These are phyloP conservation scores for Crassisporium funariophilum DNA, from an alignment of 768 basidiomycete genomes.

Conservation along the genomic window DNA sequence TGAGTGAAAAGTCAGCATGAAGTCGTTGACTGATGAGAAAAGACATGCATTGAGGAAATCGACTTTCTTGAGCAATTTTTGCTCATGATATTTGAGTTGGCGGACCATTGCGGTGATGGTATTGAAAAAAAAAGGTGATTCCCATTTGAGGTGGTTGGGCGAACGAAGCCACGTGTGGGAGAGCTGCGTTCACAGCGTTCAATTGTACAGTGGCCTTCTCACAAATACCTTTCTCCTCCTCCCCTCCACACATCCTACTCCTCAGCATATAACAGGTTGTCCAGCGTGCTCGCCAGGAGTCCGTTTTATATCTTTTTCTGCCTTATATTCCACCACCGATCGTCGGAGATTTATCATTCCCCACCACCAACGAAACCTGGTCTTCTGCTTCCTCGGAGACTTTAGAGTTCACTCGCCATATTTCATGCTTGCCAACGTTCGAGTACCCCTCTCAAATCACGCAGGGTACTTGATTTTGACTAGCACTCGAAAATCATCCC, in stretches of 20 bases:
- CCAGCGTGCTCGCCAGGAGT: too few species aligned
- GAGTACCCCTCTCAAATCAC: neutral
- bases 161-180: constrained; percentile 41
- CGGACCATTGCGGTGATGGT: too few species aligned
- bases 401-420: neutral
- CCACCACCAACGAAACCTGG: neutral
- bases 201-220: constrained; percentile 17
- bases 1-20: constrained; percentile 31
- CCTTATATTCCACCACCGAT: constrained; percentile 13
- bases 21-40: neutral
- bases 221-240: constrained; percentile 17
- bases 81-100: constrained; percentile 95
- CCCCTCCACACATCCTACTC: too few species aligned
- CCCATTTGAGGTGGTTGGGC: constrained; percentile 19
- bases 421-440: constrained; percentile 15
- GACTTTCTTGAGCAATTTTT: constrained; percentile 93
- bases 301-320: constrained; percentile 17
- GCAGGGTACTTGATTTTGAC: neutral
- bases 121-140: too few species aligned
- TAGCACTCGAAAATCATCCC: constrained; percentile 8
- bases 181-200: constrained; percentile 28
- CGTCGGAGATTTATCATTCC: constrained; percentile 9
- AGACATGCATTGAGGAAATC: constrained; percentile 87
- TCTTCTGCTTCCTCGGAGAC: too few species aligned
- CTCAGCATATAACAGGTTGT: too few species aligned